These are phyloP conservation scores for Sugiyamaella lignohabitans DNA, from an alignment of 805 yeast species.

Conservation along the genomic window DNA sequence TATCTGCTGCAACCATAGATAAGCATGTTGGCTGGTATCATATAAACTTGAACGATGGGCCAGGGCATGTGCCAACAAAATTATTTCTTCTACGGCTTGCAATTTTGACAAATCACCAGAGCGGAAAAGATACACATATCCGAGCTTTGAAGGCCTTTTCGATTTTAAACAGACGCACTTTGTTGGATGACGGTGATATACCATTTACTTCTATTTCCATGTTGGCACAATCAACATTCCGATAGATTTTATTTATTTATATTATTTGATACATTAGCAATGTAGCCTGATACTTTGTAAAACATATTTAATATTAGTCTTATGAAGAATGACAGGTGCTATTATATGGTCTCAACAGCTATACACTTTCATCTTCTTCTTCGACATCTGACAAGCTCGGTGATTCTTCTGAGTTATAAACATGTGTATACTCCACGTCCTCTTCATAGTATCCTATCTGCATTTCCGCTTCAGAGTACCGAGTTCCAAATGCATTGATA, in stretches of 20 bases:
- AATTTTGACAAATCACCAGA: constrained; percentile 78
- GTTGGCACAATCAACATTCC: neutral
- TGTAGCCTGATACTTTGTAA: too few relatives aligned
- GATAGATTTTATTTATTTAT: too few relatives aligned
- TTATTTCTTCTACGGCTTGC: constrained; percentile 58
- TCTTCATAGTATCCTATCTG: neutral
- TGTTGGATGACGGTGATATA: constrained; percentile 20
- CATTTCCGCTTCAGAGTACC: neutral
- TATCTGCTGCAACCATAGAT: constrained; percentile 48
- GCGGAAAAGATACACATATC: constrained; percentile 92
- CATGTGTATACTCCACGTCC: neutral
- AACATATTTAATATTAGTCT: too few relatives aligned
- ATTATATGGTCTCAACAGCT: too few relatives aligned
- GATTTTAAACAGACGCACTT: constrained; percentile 30
- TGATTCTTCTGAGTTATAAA: too few relatives aligned
- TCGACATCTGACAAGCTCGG: neutral
- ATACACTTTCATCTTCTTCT: too few relatives aligned
- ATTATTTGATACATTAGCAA: too few relatives aligned
- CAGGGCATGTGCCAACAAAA: constrained; percentile 46
- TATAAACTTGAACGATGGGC: constrained; percentile 46
- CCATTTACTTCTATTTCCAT: neutral
- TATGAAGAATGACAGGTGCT: too few relatives aligned
- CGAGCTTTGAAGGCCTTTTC: constrained; percentile 63
- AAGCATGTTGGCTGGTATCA: constrained; percentile 79
- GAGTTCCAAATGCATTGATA: neutral